Evolutionary conservation across 148 eudicot genomes (phyloP), one percentile per base, ranked within the genome.

Genomic region (Tetragonia tetragonoides): DNA sequence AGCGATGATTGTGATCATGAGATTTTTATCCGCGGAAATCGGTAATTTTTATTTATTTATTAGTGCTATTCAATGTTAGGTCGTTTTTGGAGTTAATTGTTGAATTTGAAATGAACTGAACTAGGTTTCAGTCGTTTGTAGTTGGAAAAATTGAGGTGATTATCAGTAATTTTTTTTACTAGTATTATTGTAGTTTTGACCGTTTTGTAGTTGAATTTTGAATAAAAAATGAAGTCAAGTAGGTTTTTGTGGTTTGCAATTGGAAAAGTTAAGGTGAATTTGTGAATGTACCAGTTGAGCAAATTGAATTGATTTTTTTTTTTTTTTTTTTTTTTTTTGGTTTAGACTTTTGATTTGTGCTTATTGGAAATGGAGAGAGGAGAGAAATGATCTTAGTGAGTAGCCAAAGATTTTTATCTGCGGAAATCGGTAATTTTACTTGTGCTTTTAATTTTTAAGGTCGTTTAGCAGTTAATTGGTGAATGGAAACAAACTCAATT

Each of bases 11-110:
- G 88, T 16, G 99, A 93, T 83, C 92, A 95, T 80, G 99, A 95
- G 84, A 83, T 95, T 47, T 91, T 95, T 75, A 85, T 93, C 59
- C 87, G 99, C 69, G 97, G 94, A 74, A 89, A 92, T 77, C 83
- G 93, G 97, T 90, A 75, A 81, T 8, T 42, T 16, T 21, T 66
- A n/a, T 3, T 37, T 71, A 12, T 42, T 4, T 39, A 17, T 66
- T 72, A 8, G 16, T 46, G n/a, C 9, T 9, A 47, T 69, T 73
- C 37, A 49, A 3, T 74, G 67, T 8, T 66, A 1, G 34, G 10
- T 37, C 40, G 7, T 37, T 54, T 54, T 57, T 34, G 42, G 37
- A 0, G 56, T 44, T 68, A 23, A 46, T 16, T 44, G 44, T 24
- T 12, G n/a, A 5, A 68, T 2, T 68, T 8, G 6, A 14, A 21